These are phyloP conservation scores for Colletotrichum orchidophilum DNA, from an alignment of 2,329 filamentous ascomycete genomes.

Conservation along the genomic window DNA sequence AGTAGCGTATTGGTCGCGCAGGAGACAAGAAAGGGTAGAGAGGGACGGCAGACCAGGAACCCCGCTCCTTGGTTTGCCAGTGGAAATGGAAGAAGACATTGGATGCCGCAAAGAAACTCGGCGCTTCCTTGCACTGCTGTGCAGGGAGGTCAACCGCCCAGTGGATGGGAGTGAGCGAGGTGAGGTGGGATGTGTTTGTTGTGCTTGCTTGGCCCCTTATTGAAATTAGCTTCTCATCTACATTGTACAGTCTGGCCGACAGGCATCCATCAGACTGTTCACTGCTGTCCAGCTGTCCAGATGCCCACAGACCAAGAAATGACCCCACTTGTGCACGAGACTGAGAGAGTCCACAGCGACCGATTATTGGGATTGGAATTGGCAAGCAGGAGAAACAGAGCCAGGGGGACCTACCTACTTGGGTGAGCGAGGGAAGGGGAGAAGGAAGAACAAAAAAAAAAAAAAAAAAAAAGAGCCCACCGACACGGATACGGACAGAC, in stretches of 20 bases:
- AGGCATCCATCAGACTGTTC: constrained; percentile 42
- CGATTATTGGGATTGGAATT: constrained; percentile 47
- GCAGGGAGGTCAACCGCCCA: not conserved
- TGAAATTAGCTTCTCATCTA: constrained; percentile 13
- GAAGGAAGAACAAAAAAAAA: not conserved
- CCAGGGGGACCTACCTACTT: not conserved
- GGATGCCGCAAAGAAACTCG: not conserved
- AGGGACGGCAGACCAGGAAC: constrained; percentile 17
- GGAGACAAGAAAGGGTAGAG: not conserved
- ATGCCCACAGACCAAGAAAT: not conserved
- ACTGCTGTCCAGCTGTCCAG: not conserved
- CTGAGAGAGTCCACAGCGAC: constrained; percentile 32
- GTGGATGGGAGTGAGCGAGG: too few relatives aligned
- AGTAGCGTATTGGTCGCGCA: not conserved
- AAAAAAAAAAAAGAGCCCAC: constrained; percentile 13
- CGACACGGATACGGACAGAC: too few relatives aligned
- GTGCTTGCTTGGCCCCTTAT: constrained; percentile 13
- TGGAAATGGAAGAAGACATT: not conserved
- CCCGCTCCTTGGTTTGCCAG: constrained; percentile 16
- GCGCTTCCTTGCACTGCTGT: not conserved
- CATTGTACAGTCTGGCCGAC: constrained; percentile 9
- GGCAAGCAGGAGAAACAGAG: not conserved
- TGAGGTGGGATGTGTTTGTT: not conserved
- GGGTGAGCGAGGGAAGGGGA: not conserved
- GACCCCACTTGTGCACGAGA: constrained; percentile 43